These are phyloP conservation scores for Arachis monticola DNA, from an alignment of 331 rosid species.

Conservation along the genomic window DNA sequence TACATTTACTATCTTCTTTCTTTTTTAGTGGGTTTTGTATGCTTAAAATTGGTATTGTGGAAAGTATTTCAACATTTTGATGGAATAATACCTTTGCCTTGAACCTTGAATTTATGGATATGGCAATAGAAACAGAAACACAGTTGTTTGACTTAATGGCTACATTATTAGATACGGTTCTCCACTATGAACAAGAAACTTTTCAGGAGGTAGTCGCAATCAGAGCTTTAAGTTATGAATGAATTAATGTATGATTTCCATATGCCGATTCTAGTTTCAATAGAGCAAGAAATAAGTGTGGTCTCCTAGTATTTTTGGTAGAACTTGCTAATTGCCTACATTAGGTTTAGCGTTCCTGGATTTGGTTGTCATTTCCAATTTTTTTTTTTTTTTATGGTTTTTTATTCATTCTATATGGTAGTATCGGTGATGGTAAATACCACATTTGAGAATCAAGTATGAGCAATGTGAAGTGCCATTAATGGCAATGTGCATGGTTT, in stretches of 20 bases:
- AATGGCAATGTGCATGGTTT: neutral
- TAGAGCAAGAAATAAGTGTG: conserved; percentile 3
- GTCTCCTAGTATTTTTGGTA: neutral
- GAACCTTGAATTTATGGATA: neutral
- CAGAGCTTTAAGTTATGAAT: neutral
- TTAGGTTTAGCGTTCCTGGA: conserved; percentile 8
- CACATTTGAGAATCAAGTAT: neutral
- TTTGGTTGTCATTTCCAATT: conserved; percentile 14
- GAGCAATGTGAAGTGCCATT: neutral
- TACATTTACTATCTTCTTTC: conserved; percentile 10
- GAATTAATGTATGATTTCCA: neutral
- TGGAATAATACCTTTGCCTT: conserved; percentile 7
- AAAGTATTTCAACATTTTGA: neutral
- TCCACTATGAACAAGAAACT: neutral
- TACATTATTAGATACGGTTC: neutral
- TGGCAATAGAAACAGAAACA: neutral
- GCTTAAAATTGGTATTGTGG: conserved; percentile 2
- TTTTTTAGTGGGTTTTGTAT: conserved; percentile 1
- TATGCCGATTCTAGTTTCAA: neutral
- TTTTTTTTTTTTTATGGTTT: neutral
- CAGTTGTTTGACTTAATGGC: neutral
- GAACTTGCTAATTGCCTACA: conserved; percentile 17
- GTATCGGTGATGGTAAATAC: conserved; percentile 2
- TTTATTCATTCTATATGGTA: neutral
- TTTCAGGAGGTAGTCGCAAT: conserved; percentile 4